Evolutionary conservation across 2,329 filamentous ascomycete species (phyloP).

Genomic region (Aureobasidium sp.): DNA sequence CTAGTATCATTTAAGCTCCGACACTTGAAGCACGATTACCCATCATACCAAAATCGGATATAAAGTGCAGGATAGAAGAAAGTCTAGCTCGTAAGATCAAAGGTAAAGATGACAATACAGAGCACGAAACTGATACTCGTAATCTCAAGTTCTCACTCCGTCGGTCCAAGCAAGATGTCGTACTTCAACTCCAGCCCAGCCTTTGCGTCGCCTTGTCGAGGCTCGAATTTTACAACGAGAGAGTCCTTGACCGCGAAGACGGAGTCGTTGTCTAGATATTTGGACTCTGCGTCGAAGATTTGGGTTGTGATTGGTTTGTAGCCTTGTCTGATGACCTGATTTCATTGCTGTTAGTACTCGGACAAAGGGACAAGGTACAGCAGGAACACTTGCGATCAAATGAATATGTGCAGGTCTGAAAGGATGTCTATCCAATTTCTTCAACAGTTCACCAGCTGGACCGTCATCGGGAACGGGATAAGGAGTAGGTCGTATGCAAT

Average conservation of each 20-base stretch:
- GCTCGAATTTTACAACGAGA: conserved; percentile 48
- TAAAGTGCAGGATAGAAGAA: no score
- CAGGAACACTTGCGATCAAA: conserved; percentile 30
- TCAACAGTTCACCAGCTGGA: conserved; percentile 49
- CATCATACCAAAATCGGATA: no score
- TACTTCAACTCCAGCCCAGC: conserved; percentile 47
- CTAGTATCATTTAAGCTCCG: no score
- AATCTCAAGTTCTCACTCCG: neutral
- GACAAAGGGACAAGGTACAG: conserved; percentile 23
- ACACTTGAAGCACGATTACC: no score
- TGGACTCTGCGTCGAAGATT: conserved; percentile 60
- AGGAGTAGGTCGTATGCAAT: conserved; percentile 34
- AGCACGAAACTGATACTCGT: neutral
- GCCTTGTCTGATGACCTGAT: conserved; percentile 39
- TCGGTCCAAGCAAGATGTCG: conserved; percentile 23
- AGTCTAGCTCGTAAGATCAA: no score
- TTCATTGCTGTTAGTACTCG: neutral
- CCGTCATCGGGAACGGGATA: conserved; percentile 49
- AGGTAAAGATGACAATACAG: no score
- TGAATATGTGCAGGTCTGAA: conserved; percentile 57
- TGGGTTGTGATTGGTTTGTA: conserved; percentile 67
- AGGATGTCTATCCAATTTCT: conserved; percentile 52
- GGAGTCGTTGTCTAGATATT: conserved; percentile 51
- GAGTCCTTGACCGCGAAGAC: conserved; percentile 54
- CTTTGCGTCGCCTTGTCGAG: conserved; percentile 41